Conservation (phyloP, 257 asterid species). For the Echium plantagineum region DNA sequence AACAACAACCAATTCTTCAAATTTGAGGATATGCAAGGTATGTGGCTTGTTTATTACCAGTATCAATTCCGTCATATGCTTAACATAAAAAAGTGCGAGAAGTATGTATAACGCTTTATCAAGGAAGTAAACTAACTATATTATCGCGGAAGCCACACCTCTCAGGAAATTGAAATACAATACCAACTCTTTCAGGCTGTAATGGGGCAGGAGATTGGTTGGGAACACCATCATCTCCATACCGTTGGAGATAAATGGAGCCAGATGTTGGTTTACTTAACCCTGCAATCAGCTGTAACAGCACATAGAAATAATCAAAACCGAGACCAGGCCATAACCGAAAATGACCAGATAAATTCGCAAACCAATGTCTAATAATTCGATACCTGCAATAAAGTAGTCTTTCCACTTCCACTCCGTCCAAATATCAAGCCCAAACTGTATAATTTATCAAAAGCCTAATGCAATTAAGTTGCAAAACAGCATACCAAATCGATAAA, state of each 20-base stretch:
- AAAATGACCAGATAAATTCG: neutral
- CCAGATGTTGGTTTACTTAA: constrained; percentile 84
- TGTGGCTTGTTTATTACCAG: neutral
- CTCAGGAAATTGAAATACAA: constrained; percentile 96
- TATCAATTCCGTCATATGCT: neutral
- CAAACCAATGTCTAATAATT: constrained; percentile 7
- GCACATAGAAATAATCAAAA: constrained; percentile 13
- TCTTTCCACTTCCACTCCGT: constrained; percentile 94
- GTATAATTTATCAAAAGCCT: constrained; percentile 6
- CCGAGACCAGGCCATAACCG: constrained; percentile 2
- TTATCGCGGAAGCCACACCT: constrained; percentile 37
- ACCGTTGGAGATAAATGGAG: constrained; percentile 53
- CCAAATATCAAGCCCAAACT: constrained; percentile 86
- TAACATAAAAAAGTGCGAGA: neutral
- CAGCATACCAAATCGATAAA: neutral
- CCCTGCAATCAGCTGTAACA: constrained; percentile 78
- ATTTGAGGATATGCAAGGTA: neutral
- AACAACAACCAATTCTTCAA: neutral
- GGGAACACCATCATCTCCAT: constrained; percentile 47
- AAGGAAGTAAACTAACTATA: neutral
- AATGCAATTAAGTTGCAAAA: neutral
- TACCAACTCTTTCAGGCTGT: constrained; percentile 70
- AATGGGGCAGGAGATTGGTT: constrained; percentile 40
- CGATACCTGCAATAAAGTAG: constrained; percentile 83
- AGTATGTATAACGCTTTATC: neutral